A percentile compares a stretch with the other conserved stretches of the same genome.
phyloP scores from a whole-genome alignment of 176 grass and related monocot species.

The Coix lacrymajobi region DNA sequence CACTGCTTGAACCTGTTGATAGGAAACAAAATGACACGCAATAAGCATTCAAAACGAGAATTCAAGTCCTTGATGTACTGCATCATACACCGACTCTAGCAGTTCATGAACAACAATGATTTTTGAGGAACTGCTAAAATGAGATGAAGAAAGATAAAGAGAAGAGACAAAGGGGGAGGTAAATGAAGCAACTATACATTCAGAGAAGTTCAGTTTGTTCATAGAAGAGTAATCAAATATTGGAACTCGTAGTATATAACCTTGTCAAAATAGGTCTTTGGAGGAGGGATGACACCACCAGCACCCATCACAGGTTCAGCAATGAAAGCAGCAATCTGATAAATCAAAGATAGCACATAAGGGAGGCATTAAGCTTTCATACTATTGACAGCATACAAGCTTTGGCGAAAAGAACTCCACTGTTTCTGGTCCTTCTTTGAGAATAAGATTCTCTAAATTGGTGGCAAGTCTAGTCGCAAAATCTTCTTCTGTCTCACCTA shows the following conservation, averaged over 20 bases:
- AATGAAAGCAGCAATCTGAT: conserved; percentile 91
- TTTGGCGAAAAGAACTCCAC: conserved; percentile 35
- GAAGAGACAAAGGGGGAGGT: neutral
- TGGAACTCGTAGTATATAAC: conserved; percentile 32
- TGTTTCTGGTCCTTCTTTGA: conserved; percentile 98
- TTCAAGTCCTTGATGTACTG: neutral
- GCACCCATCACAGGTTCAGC: conserved; percentile 96
- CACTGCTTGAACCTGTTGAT: conserved; percentile 72
- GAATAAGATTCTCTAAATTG: conserved; percentile 93
- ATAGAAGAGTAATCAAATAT: neutral
- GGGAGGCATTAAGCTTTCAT: neutral
- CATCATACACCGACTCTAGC: neutral
- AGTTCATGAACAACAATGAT: neutral
- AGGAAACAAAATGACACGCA: neutral
- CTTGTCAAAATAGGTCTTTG: conserved; percentile 97
- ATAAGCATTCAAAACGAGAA: neutral
- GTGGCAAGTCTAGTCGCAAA: conserved; percentile 83
- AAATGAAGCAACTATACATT: neutral
- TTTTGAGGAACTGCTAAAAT: neutral
- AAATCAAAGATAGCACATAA: conserved; percentile 7
- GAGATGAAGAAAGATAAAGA: neutral
- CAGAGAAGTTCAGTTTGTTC: neutral
- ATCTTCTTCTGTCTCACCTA: conserved; percentile 92
- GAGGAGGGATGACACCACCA: conserved; percentile 95
- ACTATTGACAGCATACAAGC: conserved; percentile 14